These are phyloP conservation scores for Rhodotorula paludigena DNA, from an alignment of 768 basidiomycete species.

Conservation along the genomic window DNA sequence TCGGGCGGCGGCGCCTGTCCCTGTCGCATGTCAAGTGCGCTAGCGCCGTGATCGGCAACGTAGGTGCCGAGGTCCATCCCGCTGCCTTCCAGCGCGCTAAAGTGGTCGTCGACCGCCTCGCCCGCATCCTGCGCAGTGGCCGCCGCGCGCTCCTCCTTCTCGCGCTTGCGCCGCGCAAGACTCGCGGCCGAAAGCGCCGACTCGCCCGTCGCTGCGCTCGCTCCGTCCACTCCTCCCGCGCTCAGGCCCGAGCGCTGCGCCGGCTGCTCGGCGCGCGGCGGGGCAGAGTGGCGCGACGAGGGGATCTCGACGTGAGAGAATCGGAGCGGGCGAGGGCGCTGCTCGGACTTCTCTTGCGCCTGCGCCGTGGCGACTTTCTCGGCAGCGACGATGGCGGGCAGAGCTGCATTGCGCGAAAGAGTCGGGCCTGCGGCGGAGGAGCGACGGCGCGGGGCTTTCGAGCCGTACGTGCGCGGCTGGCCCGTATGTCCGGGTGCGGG, in stretches of 20 bases:
- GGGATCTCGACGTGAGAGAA: conserved; percentile 19
- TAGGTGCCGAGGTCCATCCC: background rate
- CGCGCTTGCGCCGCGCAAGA: conserved; percentile 5
- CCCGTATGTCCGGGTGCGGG: background rate
- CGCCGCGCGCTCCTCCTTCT: background rate
- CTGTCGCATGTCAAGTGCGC: too few relatives aligned
- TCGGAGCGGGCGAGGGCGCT: background rate
- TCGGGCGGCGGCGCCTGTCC: too few relatives aligned
- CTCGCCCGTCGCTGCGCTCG: background rate
- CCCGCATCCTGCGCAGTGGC: background rate
- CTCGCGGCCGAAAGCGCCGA: conserved; percentile 24
- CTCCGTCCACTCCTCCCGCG: too few relatives aligned
- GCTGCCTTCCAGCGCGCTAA: too few relatives aligned
- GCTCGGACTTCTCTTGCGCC: background rate
- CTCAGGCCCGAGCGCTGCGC: too few relatives aligned
- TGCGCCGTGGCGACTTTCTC: background rate
- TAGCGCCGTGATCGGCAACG: too few relatives aligned
- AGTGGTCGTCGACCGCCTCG: background rate
- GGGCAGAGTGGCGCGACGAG: background rate
- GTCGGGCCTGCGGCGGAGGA: too few relatives aligned
- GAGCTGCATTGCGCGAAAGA: background rate
- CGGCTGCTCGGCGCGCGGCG: background rate
- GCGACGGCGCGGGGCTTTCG: too few relatives aligned
- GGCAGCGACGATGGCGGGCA: background rate
- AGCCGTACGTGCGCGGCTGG: conserved; percentile 7